These are phyloP conservation scores for Aspergillus thermomutatus DNA, from an alignment of 2,329 filamentous ascomycete species.

Conservation along the genomic window DNA sequence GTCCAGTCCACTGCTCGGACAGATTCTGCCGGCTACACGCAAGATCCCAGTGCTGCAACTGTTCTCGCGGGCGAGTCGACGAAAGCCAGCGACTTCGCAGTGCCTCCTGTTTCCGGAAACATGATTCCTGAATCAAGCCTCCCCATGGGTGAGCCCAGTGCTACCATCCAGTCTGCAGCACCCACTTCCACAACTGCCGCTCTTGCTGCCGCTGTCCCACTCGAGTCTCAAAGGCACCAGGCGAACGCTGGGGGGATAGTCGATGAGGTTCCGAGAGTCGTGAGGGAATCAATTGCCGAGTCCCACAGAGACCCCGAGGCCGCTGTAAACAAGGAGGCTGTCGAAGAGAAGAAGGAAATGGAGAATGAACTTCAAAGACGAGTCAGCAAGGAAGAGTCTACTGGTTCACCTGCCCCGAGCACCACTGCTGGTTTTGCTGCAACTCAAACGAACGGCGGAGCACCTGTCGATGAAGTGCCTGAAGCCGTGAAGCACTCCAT, in stretches of 20 bases:
- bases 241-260: slow-evolving; percentile 18
- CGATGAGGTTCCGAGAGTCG: slow-evolving; percentile 40
- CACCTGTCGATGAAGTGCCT: slow-evolving; percentile 35
- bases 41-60: slow-evolving; percentile 53
- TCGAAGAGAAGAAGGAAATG: slow-evolving; percentile 70
- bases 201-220: slow-evolving; percentile 43
- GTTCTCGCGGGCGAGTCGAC: slow-evolving; percentile 36
- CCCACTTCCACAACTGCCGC: slow-evolving; percentile 47
- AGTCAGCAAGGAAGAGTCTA: slow-evolving; percentile 32
- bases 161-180: slow-evolving; percentile 49
- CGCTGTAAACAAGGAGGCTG: slow-evolving; percentile 63
- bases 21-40: slow-evolving; percentile 84
- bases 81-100: slow-evolving; percentile 42
- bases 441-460: slow-evolving; percentile 18
- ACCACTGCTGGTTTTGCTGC: slow-evolving; percentile 47
- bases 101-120: slow-evolving; percentile 58
- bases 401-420: slow-evolving; percentile 29
- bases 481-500: slow-evolving; percentile 46
- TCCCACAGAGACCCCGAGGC: slow-evolving; percentile 67
- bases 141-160: slow-evolving; percentile 57
- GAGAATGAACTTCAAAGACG: slow-evolving; percentile 68
- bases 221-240: slow-evolving; percentile 35
- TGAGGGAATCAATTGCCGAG: slow-evolving; percentile 44
- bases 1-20: slow-evolving; percentile 63
- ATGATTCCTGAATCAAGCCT: slow-evolving; percentile 81